These are phyloP conservation scores for Cryptosporidium felis DNA, from an alignment of 169 alveolate species.

Conservation along the genomic window DNA sequence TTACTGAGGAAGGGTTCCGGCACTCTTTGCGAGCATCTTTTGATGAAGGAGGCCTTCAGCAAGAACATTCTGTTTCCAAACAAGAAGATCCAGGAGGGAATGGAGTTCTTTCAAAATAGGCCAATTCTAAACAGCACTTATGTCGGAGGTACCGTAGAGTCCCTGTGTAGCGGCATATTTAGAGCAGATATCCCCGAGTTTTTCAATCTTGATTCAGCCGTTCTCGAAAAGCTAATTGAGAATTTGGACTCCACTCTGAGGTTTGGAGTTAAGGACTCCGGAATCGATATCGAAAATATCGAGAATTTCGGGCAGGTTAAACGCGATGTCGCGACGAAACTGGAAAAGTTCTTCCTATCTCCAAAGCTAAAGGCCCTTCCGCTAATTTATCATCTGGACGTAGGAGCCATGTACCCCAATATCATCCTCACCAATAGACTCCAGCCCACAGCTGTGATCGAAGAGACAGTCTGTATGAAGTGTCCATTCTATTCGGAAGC, in stretches of 20 bases:
- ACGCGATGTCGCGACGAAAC: conserved; percentile 74
- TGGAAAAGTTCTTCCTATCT: conserved; percentile 73
- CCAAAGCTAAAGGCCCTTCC: conserved; percentile 82
- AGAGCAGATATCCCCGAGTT: conserved; percentile 94
- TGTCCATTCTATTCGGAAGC: conserved; percentile 94
- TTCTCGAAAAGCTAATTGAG: conserved; percentile 87
- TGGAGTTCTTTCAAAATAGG: conserved; percentile 82
- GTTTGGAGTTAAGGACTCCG: conserved; percentile 83
- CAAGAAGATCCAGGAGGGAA: conserved; percentile 87
- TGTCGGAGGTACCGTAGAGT: conserved; percentile 97
- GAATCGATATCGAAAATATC: conserved; percentile 77
- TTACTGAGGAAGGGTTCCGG: conserved; percentile 99
- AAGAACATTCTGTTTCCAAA: conserved; percentile 95
- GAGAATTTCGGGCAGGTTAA: conserved; percentile 82
- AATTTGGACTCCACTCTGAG: conserved; percentile 79
- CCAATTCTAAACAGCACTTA: conserved; percentile 87
- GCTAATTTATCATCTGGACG: conserved; percentile 97
- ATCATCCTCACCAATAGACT: conserved; percentile 97
- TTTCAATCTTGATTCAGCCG: conserved; percentile 88
- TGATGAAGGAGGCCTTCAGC: conserved; percentile 97
- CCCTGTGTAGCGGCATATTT: conserved; percentile 94
- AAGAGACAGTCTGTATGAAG: conserved; percentile 89
- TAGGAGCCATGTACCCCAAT: conserved; percentile 99
- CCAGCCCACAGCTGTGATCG: conserved; percentile 98
- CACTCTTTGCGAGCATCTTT: conserved; percentile 96